phyloP scores from a whole-genome alignment of 108 stramenopile species.

The Cylindrotheca fusiformis region DNA sequence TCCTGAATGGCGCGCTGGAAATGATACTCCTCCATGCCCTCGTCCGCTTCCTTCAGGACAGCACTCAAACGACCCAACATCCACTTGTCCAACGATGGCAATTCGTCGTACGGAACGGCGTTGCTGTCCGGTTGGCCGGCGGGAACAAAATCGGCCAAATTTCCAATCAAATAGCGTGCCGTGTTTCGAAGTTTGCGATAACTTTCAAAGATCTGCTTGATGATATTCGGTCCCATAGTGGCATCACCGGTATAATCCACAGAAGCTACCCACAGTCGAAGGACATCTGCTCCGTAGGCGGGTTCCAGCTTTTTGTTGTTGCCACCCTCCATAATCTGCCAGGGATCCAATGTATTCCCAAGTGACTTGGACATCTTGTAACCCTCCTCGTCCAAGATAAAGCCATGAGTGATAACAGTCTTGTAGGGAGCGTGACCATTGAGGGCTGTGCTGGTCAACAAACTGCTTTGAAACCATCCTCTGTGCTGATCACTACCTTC shows the following conservation, averaged over 20 bases:
- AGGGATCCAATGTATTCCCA: constrained; percentile 96
- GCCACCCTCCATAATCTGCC: constrained; percentile 94
- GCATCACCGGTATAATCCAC: constrained; percentile 97
- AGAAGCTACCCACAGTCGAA: constrained; percentile 96
- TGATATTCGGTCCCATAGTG: constrained; percentile 83
- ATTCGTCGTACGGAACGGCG: constrained; percentile 77
- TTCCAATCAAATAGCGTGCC: constrained; percentile 93
- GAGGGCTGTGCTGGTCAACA: constrained; percentile 94
- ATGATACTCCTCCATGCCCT: constrained; percentile 85
- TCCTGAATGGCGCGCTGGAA: constrained; percentile 85
- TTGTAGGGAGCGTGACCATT: constrained; percentile 90
- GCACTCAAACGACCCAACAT: constrained; percentile 83
- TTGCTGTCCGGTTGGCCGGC: constrained; percentile 37
- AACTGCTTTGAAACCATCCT: constrained; percentile 98
- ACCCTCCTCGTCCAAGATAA: constrained; percentile 97
- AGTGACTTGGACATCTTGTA: constrained; percentile 99
- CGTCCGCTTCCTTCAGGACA: constrained; percentile 84
- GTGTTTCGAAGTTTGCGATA: constrained; percentile 97
- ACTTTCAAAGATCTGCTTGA: constrained; percentile 94
- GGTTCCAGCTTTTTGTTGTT: constrained; percentile 92
- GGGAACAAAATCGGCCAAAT: constrained; percentile 89
- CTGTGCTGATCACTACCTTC: constrained; percentile 97
- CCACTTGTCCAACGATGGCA: constrained; percentile 94
- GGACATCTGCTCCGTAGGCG: constrained; percentile 98
- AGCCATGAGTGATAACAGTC: constrained; percentile 97